Conservation (phyloP, 306 rosid genomes). For the Delonix regia region DNA sequence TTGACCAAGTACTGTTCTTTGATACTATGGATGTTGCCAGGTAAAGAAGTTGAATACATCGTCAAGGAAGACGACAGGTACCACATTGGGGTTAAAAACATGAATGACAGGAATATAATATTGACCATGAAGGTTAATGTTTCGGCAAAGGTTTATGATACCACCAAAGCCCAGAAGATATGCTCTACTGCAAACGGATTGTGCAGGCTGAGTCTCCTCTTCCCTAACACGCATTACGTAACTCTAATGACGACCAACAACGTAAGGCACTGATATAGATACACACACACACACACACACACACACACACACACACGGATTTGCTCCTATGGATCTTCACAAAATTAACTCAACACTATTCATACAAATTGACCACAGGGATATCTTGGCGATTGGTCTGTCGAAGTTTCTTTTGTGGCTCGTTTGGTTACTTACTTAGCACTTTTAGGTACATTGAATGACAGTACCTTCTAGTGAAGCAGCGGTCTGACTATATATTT, state of each 20-base stretch:
- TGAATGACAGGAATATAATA: constrained; percentile 53
- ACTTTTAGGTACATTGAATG: constrained; percentile 53
- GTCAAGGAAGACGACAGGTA: constrained; percentile 68
- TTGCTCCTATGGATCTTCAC: constrained; percentile 1
- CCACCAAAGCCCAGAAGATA: constrained; percentile 55
- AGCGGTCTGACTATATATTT: background rate
- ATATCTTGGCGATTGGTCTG: constrained; percentile 40
- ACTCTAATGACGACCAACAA: constrained; percentile 51
- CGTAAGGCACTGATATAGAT: constrained; percentile 56
- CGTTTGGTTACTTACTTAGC: constrained; percentile 54
- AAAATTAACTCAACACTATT: constrained; percentile 13
- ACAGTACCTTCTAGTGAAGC: background rate
- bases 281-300: no score
- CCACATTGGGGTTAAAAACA: constrained; percentile 60
- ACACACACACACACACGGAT: no score
- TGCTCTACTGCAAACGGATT: constrained; percentile 59
- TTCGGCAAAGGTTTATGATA: constrained; percentile 69
- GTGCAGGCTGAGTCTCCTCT: constrained; percentile 52
- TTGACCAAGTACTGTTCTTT: background rate
- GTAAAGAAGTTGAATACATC: constrained; percentile 54
- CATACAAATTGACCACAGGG: constrained; percentile 47
- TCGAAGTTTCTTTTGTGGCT: constrained; percentile 56
- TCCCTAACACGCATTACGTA: constrained; percentile 61
- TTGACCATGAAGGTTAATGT: constrained; percentile 46
- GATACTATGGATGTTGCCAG: constrained; percentile 36